phyloP scores from a whole-genome alignment of 306 rosid genomes.

The Prunus armeniaca region DNA sequence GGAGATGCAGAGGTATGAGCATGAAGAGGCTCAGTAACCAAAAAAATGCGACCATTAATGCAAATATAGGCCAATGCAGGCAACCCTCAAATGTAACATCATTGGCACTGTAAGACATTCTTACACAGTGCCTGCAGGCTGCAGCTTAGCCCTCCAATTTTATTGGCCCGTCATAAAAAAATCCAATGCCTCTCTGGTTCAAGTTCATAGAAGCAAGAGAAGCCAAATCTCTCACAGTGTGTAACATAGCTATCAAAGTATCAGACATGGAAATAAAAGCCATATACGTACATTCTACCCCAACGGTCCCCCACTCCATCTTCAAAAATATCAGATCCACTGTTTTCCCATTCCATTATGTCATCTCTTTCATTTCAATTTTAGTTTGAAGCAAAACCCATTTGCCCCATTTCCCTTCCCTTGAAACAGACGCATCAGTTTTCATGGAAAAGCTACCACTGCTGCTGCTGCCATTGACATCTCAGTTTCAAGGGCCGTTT shows the following conservation, averaged over 20 bases:
- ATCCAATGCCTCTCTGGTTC: not conserved
- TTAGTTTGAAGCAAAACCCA: constrained; percentile 18
- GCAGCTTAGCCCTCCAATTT: not conserved
- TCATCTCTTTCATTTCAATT: constrained; percentile 41
- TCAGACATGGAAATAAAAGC: not conserved
- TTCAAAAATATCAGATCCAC: not conserved
- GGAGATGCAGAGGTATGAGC: not conserved
- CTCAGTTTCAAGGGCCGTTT: constrained; percentile 20
- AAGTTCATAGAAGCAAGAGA: constrained; percentile 1
- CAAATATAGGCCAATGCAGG: not conserved
- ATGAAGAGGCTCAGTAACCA: not conserved
- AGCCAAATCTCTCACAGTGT: constrained; percentile 3
- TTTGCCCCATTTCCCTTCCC: not conserved
- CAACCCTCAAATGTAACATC: constrained; percentile 7
- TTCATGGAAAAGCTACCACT: not conserved
- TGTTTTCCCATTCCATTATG: constrained; percentile 38
- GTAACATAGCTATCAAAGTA: constrained; percentile 40
- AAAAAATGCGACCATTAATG: constrained; percentile 38
- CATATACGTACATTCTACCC: not conserved
- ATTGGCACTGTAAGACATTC: constrained; percentile 41
- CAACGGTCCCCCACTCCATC: not conserved
- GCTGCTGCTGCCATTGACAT: constrained; percentile 10
- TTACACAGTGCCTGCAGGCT: not conserved
- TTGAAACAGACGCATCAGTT: constrained; percentile 50
- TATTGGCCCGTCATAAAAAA: not conserved